Conservation (phyloP, 228 moss, liverwort and hornwort species). For the Sphagnum magellanicum region DNA sequence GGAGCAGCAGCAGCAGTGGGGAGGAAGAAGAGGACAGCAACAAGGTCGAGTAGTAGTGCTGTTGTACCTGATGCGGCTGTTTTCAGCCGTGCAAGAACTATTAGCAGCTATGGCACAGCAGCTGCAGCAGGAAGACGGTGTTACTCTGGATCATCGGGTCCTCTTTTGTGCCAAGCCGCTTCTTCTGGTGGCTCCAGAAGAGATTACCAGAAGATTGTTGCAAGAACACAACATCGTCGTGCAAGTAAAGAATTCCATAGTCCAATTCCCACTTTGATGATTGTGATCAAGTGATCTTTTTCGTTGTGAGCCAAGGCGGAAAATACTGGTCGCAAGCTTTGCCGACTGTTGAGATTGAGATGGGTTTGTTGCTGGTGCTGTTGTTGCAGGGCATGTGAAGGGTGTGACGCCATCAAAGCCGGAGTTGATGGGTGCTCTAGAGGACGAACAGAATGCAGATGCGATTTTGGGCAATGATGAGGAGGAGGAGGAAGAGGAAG, state of each 20-base stretch:
- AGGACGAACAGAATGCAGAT: slow-evolving; percentile 34
- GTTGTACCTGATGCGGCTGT: too few species aligned
- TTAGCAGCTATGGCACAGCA: too few species aligned
- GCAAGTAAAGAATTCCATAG: slow-evolving; percentile 15
- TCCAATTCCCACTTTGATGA: too few species aligned
- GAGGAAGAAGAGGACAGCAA: too few species aligned
- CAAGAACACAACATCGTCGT: slow-evolving; percentile 45
- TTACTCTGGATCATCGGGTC: not conserved
- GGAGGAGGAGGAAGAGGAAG: slow-evolving; percentile 12
- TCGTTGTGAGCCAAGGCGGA: not conserved
- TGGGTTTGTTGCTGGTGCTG: too few species aligned
- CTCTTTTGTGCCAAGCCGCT: slow-evolving; percentile 27
- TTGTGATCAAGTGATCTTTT: not conserved
- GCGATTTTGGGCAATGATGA: slow-evolving; percentile 14
- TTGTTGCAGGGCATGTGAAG: slow-evolving; percentile 63
- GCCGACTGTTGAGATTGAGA: slow-evolving; percentile 1
- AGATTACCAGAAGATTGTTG: slow-evolving; percentile 52
- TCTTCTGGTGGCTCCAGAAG: slow-evolving; percentile 48
- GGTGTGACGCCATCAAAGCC: slow-evolving; percentile 78
- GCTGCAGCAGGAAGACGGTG: too few species aligned
- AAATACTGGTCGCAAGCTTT: not conserved
- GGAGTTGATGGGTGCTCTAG: slow-evolving; percentile 37
- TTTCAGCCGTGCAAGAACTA: too few species aligned
- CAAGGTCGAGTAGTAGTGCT: too few species aligned
- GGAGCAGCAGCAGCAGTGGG: too few species aligned